Conservation (phyloP, 805 yeast species). For the Blastobotrys parvus region DNA sequence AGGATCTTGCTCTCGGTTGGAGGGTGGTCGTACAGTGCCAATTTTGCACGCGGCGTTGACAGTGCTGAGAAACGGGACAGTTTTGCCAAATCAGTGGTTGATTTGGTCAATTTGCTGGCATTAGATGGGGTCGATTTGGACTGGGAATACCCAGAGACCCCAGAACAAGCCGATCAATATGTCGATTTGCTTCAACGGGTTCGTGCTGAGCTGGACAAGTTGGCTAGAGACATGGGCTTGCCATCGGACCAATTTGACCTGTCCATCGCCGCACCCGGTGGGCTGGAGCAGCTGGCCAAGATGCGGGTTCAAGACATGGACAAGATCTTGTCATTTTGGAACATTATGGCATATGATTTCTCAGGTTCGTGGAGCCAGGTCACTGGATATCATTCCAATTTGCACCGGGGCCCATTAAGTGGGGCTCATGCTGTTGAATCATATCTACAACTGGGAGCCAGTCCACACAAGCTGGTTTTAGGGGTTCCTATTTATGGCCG, state of each 20-base stretch:
- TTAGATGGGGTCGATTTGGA: constrained; percentile 92
- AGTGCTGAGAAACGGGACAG: constrained; percentile 31
- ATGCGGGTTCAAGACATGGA: constrained; percentile 51
- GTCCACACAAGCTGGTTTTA: constrained; percentile 47
- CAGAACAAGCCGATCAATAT: constrained; percentile 38
- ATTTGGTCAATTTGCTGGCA: constrained; percentile 43
- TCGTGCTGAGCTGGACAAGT: constrained; percentile 32
- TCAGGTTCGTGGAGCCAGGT: constrained; percentile 64
- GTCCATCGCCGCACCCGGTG: constrained; percentile 74
- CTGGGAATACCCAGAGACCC: constrained; percentile 77
- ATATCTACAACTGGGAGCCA: constrained; percentile 38
- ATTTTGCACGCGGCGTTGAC: constrained; percentile 39
- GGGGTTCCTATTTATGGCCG: constrained; percentile 90
- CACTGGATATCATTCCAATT: constrained; percentile 64
- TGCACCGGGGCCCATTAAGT: constrained; percentile 41
- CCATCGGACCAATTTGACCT: constrained; percentile 36
- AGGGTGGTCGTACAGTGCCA: constrained; percentile 55
- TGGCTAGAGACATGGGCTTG: constrained; percentile 27
- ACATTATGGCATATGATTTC: constrained; percentile 88
- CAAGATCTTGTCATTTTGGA: constrained; percentile 56
- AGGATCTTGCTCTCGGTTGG: constrained; percentile 72
- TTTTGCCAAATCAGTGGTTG: constrained; percentile 45
- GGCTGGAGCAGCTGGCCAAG: constrained; percentile 35
- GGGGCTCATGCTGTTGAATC: constrained; percentile 41
- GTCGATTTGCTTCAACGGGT: constrained; percentile 36